Conservation (phyloP, 129 eudicot species). For the Centaurea solstitialis region DNA sequence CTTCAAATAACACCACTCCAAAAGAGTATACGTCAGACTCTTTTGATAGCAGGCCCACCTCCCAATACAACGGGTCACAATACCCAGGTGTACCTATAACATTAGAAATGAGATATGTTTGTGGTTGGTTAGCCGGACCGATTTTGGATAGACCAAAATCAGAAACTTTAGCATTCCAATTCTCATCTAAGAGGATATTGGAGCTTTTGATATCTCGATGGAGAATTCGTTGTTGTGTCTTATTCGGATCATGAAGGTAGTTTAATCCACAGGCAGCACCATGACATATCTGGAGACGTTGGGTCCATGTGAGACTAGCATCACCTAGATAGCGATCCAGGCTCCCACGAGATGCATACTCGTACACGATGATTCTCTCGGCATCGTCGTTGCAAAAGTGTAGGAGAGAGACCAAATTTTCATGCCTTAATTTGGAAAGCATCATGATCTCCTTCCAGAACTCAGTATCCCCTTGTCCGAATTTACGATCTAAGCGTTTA, state of each 20-base stretch:
- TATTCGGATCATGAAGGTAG: background rate
- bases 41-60: background rate
- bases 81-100: background rate
- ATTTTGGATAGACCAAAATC: constrained; percentile 10
- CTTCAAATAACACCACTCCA: background rate
- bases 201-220: constrained; percentile 3
- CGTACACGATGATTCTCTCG: background rate
- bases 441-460: background rate
- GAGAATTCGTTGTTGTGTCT: background rate
- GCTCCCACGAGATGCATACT: background rate
- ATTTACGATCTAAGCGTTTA: background rate
- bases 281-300: background rate
- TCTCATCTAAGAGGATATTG: constrained; percentile 2
- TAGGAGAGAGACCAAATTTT: background rate
- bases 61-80: background rate
- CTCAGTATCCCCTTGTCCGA: background rate
- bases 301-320: background rate
- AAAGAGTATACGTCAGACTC: background rate
- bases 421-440: background rate
- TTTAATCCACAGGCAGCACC: background rate
- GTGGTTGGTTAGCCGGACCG: constrained; percentile 4
- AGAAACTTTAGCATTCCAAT: constrained; percentile 4
- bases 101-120: background rate
- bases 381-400: background rate
- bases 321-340: background rate